These are phyloP conservation scores for Isatis tinctoria DNA, from an alignment of 345 rosid species.

Conservation along the genomic window DNA sequence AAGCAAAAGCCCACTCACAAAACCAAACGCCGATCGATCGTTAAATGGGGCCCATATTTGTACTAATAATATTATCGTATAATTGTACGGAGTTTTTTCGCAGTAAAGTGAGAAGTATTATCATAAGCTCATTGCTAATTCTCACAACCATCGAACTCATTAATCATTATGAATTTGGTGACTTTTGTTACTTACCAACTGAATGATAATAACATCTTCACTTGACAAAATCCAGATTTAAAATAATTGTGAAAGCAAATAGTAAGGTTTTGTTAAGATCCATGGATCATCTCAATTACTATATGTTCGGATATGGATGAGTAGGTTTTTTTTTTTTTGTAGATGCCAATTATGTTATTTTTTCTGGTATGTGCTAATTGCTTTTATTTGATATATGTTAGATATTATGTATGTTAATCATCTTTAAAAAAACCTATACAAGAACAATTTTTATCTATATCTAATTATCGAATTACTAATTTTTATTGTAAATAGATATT, in stretches of 20 bases:
- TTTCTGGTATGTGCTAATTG: too few relatives aligned
- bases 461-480: too few relatives aligned
- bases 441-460: too few relatives aligned
- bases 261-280: neutral
- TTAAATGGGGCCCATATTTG: constrained; percentile 1
- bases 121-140: neutral
- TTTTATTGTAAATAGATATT: too few relatives aligned
- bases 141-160: neutral
- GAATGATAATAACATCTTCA: too few relatives aligned
- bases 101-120: neutral
- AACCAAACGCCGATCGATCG: constrained; percentile 9
- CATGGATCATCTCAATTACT: neutral
- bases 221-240: neutral
- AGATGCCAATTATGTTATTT: neutral
- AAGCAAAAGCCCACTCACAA: constrained; percentile 31
- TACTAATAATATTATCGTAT: neutral
- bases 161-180: neutral
- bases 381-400: too few relatives aligned
- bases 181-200: constrained; percentile 4
- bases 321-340: neutral
- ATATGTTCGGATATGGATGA: neutral
- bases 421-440: too few relatives aligned
- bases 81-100: neutral
- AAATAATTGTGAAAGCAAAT: neutral
- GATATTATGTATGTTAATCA: too few relatives aligned